phyloP scores from a whole-genome alignment of 164 flowering plant species.

The Paratinospora sagittata region DNA sequence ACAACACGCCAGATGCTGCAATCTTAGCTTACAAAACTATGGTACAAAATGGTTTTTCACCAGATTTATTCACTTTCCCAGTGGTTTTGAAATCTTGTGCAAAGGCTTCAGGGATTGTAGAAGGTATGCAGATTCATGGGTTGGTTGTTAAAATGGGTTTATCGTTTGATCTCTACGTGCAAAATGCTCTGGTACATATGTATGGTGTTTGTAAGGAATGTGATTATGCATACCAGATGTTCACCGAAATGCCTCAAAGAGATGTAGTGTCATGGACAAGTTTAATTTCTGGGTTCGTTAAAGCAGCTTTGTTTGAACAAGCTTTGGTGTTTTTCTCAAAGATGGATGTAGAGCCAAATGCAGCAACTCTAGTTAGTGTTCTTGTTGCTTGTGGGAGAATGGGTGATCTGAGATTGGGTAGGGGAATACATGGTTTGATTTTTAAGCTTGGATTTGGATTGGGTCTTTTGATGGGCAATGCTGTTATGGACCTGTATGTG shows the following conservation, averaged over 20 bases:
- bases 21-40: conserved; percentile 28
- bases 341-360: conserved; percentile 48
- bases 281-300: conserved; percentile 42
- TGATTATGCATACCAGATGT: conserved; percentile 29
- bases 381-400: conserved; percentile 39
- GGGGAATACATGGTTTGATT: conserved; percentile 38
- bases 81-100: conserved; percentile 40
- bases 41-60: conserved; percentile 30
- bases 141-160: conserved; percentile 35
- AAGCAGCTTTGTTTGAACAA: conserved; percentile 29
- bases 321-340: conserved; percentile 29
- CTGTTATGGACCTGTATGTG: conserved; percentile 49
- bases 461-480: conserved; percentile 32
- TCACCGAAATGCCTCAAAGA: conserved; percentile 47
- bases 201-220: conserved; percentile 40
- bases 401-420: conserved; percentile 31
- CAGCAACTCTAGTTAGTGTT: conserved; percentile 35
- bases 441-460: conserved; percentile 17
- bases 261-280: conserved; percentile 57
- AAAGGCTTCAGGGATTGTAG: conserved; percentile 29
- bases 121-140: conserved; percentile 44
- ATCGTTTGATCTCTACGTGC: conserved; percentile 31
- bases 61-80: conserved; percentile 45
- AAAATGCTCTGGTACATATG: conserved; percentile 36
- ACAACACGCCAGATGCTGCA: conserved; percentile 26